Conservation (phyloP, 129 eudicot species). For the Smallanthus sonchifolius region DNA sequence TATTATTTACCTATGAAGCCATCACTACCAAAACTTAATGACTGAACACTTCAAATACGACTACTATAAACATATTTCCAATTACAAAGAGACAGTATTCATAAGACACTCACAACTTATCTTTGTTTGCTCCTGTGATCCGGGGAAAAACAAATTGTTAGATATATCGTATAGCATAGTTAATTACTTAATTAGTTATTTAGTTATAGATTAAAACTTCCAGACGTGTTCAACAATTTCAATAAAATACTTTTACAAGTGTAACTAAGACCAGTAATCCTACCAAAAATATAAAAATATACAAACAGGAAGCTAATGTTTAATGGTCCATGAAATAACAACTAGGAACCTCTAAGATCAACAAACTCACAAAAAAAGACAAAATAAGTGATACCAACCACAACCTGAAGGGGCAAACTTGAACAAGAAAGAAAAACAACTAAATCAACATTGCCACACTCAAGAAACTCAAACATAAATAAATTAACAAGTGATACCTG, state of each 20-base stretch:
- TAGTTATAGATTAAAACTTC: background rate
- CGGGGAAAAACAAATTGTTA: background rate
- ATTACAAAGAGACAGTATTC: background rate
- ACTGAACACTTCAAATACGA: background rate
- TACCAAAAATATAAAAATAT: background rate
- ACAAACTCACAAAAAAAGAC: background rate
- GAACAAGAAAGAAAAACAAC: constrained; percentile 3
- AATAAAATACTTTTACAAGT: background rate
- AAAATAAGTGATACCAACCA: background rate
- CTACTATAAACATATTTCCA: background rate
- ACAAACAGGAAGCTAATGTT: background rate
- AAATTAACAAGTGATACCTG: constrained; percentile 39
- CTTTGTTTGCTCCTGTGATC: background rate
- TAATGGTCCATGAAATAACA: background rate
- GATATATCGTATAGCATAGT: background rate
- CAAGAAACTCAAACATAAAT: background rate
- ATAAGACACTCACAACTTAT: background rate
- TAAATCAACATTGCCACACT: background rate
- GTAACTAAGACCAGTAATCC: background rate
- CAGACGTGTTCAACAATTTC: background rate
- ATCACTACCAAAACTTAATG: background rate
- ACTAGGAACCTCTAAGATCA: background rate
- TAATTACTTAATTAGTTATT: background rate
- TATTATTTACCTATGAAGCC: background rate
- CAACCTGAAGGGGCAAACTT: background rate